Evolutionary conservation across 2,329 filamentous ascomycete genomes (phyloP).

Genomic region (Beauveria australis): DNA sequence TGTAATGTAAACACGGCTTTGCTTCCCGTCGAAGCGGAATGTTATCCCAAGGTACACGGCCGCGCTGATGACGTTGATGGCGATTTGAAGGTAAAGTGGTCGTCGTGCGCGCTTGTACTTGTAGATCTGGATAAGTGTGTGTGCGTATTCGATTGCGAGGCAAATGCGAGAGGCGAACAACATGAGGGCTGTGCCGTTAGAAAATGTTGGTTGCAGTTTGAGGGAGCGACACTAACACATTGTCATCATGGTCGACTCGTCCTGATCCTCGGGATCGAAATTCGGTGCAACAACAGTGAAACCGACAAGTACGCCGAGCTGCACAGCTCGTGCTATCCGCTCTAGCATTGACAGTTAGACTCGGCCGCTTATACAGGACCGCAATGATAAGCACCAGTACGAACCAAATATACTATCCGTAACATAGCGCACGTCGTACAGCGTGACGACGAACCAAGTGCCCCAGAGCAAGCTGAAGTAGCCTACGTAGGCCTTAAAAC

Average conservation of each 20-base stretch:
- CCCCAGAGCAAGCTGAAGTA: constrained; percentile 52
- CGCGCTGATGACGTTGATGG: constrained; percentile 26
- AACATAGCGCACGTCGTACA: constrained; percentile 60
- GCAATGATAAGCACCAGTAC: not conserved
- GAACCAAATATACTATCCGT: constrained; percentile 52
- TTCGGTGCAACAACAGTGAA: constrained; percentile 52
- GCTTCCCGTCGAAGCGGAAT: constrained; percentile 28
- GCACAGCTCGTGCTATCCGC: constrained; percentile 47
- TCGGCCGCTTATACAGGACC: too few species aligned
- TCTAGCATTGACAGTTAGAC: constrained; percentile 23
- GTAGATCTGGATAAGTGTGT: constrained; percentile 35
- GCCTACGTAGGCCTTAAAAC: constrained; percentile 28
- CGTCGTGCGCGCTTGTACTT: constrained; percentile 29
- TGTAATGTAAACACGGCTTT: constrained; percentile 27
- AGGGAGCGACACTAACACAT: constrained; percentile 27
- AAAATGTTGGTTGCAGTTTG: not conserved
- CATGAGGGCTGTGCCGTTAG: constrained; percentile 27
- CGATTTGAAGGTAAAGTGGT: constrained; percentile 28
- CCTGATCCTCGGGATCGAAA: constrained; percentile 32
- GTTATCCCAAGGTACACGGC: constrained; percentile 34
- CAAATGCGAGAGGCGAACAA: constrained; percentile 45
- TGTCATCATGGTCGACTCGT: constrained; percentile 28
- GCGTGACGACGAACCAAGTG: constrained; percentile 56
- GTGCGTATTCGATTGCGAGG: constrained; percentile 45
- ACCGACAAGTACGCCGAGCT: constrained; percentile 57